Base-by-base conservation (phyloP, 2,329 filamentous ascomycete genomes). In the Cercospora sp. region DNA sequence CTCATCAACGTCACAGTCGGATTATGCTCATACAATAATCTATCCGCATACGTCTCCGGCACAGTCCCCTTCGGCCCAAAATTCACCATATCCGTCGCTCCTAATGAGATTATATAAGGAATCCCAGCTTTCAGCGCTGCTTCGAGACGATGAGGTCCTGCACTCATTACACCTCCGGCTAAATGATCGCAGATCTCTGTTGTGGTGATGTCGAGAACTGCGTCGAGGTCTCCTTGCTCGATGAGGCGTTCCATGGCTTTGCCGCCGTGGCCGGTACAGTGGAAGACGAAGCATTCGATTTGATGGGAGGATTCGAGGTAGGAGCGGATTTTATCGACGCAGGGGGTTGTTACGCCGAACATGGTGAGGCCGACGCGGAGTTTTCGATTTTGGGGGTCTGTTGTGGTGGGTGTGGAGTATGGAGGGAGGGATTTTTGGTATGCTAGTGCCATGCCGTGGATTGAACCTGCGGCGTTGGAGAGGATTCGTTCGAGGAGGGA, bases 311-410 rank as follows among this genome's bases (percentile, higher is more conserved):
- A 75, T 62, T 86, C 82, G 0, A 91, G 80, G 57, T 84, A 77
- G 1, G 77, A 72, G 0, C 88, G 83, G 1, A 89, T 85, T 1
- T 76, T 78, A 58, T 89, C 85, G 0, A 89, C 89, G 10, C 85
- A 86, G 0, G 89, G 88, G 0, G 89, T 92, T 0, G 90, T 92
- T 6, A 92, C 89, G 2, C 90, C 90, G 74, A 91, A 92, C 90
- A 92, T 92, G 2, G 89, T 91, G 26, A 91, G 85, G 0, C 85
- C 90, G 6, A 92, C 81, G 20, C 45, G 45, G 45, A 51, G 9
- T 23, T 23, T 51, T 6, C 3, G 9, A 5, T 51, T 51, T 23
- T 6, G 2, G 33, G 33, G 1, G 13, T 36, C 40, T 20, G 18
- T 5, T 12, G 18, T 51, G 10, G 18, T 26, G 13, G 9, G 12